Evolutionary conservation across 1,284 basidiomycete genomes (phyloP), one percentile per base, ranked within the genome.

Genomic region (Puccinia coronata): DNA sequence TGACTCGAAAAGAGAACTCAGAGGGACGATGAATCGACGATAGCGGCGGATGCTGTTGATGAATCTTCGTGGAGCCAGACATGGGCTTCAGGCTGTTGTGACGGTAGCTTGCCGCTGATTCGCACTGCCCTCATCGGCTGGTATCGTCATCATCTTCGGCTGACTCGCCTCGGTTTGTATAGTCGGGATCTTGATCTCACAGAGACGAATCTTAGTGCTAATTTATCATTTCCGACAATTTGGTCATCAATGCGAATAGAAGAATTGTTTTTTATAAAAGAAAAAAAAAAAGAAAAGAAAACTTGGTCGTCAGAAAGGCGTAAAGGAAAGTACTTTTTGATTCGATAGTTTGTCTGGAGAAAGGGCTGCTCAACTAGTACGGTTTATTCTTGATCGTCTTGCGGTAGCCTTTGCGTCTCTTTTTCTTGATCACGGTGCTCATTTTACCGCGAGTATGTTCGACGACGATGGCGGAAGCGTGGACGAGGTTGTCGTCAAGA

Each of bases 371-470:
- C 57, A 72, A 80, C 78, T 70, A 80, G 55, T 80, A 80, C n/a
- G 78, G 94, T 88, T 98, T 98, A 87, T 95, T 92, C 85, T 91
- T 90, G 84, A 93, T 90, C 11, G 91, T 92, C 87, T 91, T 92
- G 86, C 90, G 88, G 88, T 98, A 98, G 20, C 96, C 95, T 89
- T 98, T 98, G 91, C 96, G 92, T 87, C 95, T 89, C 89, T 98
- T 99, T 89, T 95, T 96, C 88, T 98, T 97, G 87, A 95, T 90
- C 77, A 94, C 93, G 83, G 89, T 90, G 87, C 96, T 93, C 91
- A 98, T 92, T 71, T 90, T 90, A 23, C 94, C 93, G 87, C 96
- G 97, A 51, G 96, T 98, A 86, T 99, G 95, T 87, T 99, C 96
- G 67, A 98, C 88, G 18, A 99, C 95, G 23, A 95, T 96, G 28